Evolutionary conservation across 2,329 filamentous ascomycete genomes (phyloP), one percentile per base, ranked within the genome.

Genomic region (Epichloe sylvatica): DNA sequence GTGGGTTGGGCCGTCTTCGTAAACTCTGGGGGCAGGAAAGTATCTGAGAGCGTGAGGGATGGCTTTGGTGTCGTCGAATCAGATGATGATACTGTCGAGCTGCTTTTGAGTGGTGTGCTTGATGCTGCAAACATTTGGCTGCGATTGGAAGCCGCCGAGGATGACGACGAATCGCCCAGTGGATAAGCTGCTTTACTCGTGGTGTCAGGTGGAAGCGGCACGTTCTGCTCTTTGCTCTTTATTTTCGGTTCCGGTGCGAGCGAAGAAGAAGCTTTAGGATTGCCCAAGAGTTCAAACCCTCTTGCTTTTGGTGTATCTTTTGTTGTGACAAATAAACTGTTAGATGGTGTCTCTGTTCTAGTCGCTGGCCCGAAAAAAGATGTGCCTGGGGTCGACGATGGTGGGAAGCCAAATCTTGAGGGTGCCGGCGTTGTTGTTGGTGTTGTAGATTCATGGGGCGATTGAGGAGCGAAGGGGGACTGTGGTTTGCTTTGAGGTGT

Each of bases 131-230:
- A 62, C 50, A 62, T 60, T 48, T 63, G 59, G 17, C 57, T 59
- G 17, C 52, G 55, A 56, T 59, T 63, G 49, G 73, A 71, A 47
- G 65, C 62, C 53, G 68, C 66, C 44, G 75, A 78, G 52, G 75
- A 76, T 41, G 73, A 75, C 36, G 72, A 73, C 17, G 73, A 75
- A 52, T 75, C 71, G 45, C 71, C 73, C 38, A 76, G 55, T 46
- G 68, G 64, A 57, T 71, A 78, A 46, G 66, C 61, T 51, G 65
- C 62, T 66, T 73, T 77, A 68, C 75, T 80, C 49, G 69, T 77
- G 51, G 73, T 64, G 53, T 79, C 75, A 21, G 76, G 75, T 35
- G 77, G 76, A 4, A 79, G 63, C 51, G 76, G 75, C 21, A 58
- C 62, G 52, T 66, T 66, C 50, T 61, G 56, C 37, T 67, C 63